Conservation (phyloP, 192 early-diverging fungal genomes). For the Coemansia sp. region DNA sequence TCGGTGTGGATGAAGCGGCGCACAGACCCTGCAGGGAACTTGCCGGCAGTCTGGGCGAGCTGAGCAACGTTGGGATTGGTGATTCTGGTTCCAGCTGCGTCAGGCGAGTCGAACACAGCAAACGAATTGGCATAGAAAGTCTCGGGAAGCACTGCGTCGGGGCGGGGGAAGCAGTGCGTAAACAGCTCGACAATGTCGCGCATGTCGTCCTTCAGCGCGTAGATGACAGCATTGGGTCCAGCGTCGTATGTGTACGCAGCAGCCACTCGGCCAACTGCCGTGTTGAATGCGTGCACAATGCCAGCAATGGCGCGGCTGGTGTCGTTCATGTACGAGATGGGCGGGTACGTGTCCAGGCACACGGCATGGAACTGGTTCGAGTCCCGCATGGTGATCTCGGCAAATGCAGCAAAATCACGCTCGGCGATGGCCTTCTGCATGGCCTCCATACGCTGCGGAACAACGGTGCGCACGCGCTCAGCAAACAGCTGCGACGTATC, state of each 20-base stretch:
- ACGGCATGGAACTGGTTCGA: slow-evolving; percentile 99
- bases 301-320: slow-evolving; percentile 84
- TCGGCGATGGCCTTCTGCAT: slow-evolving; percentile 85
- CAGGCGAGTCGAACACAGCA: slow-evolving; percentile 54
- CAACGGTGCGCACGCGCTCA: slow-evolving; percentile 81
- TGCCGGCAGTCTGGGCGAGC: slow-evolving; percentile 36
- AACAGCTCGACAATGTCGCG: slow-evolving; percentile 82
- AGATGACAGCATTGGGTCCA: slow-evolving; percentile 98
- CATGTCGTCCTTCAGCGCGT: slow-evolving; percentile 78
- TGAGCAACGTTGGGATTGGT: slow-evolving; percentile 16
- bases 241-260: slow-evolving; percentile 99
- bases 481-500: slow-evolving; percentile 84
- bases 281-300: slow-evolving; percentile 85
- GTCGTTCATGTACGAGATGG: slow-evolving; percentile 98
- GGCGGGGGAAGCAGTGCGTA: slow-evolving; percentile 80
- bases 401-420: slow-evolving; percentile 89
- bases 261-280: slow-evolving; percentile 54
- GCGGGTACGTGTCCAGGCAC: slow-evolving; percentile 97
- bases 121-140: slow-evolving; percentile 65
- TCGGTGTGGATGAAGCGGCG: slow-evolving; percentile 87
- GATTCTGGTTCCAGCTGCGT: slow-evolving; percentile 50
- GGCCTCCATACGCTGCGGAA: slow-evolving; percentile 83
- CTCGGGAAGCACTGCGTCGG: slow-evolving; percentile 21
- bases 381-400: slow-evolving; percentile 94
- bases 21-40: slow-evolving; percentile 69